Base-by-base conservation (phyloP, 768 basidiomycete genomes). In the Mycena maculata region DNA sequence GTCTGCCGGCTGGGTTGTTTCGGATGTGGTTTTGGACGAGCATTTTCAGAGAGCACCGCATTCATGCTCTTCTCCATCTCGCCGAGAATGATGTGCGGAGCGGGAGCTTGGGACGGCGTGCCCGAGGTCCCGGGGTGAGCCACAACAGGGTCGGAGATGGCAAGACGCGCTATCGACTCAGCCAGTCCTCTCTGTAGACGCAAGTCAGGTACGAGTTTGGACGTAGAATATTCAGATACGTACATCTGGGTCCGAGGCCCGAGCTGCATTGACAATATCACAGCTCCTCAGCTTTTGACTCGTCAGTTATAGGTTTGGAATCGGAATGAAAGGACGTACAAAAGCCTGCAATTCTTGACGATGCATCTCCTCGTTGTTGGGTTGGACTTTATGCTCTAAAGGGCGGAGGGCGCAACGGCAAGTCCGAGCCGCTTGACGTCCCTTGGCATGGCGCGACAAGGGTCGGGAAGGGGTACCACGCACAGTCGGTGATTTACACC, bases 1-100 rank as follows among this genome's bases (percentile, higher is more conserved):
- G 3, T 16, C 56, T 58, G 56, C 56, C 56, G 42, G 22, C 44
- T 48, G 2, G 57, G 44, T 27, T 59, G 57, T 36, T 59, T 47
- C 12, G 33, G 15, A 58, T 20, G 56, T 12, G 30, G 57, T 36
- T 59, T 47, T 20, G 33, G 15, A 58, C 13, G 56, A n/a, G 30
- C 18, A n/a, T 36, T 58, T 25, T 58, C 44, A 31, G 56, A 22
- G 20, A 58, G n/a, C 12, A 58, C 44, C 3, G 56, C 56, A 30
- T 9, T 31, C n/a, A 58, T 3, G n/a, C 56, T 36, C 31, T 23
- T 47, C 31, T 59, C 45, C 36, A 45, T 33, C 31, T 36, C 31
- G 15, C 10, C 45, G 2, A 59, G 15, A 55, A 55, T 25, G 23
- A n/a, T 23, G 23, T 42, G 36, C 4, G 44, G 18, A 22, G 42